Evolutionary conservation across 2,329 filamentous ascomycete species (phyloP), one percentile per base, ranked within the genome.

Genomic region (Arachnopeziza araneosa): DNA sequence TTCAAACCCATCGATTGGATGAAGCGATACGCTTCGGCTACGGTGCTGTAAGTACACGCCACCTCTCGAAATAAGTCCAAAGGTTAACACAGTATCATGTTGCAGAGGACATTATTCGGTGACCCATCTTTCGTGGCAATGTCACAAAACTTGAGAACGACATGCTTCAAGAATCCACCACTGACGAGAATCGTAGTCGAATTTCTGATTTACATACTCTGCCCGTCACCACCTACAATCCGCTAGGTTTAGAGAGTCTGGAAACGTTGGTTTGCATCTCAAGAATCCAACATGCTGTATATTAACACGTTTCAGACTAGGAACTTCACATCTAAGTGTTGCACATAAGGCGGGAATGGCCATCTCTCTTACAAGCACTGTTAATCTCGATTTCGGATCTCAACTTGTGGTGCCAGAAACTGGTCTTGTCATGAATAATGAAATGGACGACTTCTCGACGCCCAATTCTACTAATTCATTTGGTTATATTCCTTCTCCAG

Each of bases 21-120:
- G 86, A 89, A 73, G 83, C 83, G 8, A 85, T 88, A 61, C 76
- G 84, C 24, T 89, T 88, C 70, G 86, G 78, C 1, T 89, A 89
- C 67, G 86, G 84, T 3, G 49, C 6, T 6, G 49, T 50, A 8
- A 7, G 49, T 23, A n/a, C n/a, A n/a, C n/a, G n/a, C n/a, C n/a
- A n/a, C n/a, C n/a, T n/a, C n/a, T n/a, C n/a, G n/a, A n/a, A n/a
- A n/a, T n/a, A n/a, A n/a, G n/a, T n/a, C n/a, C n/a, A n/a, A n/a
- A n/a, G n/a, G n/a, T n/a, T n/a, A n/a, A n/a, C n/a, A n/a, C n/a
- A n/a, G n/a, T n/a, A n/a, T n/a, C n/a, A n/a, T n/a, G n/a, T 50
- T 50, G 6, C 61, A 82, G 77, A 78, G 86, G 62, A 79, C 82
- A 9, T 75, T 83, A 9, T 75, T 89, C 0, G 86, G 85, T 1